These are phyloP conservation scores for Vanilla planifolia DNA, from an alignment of 106 monocot species.

Conservation along the genomic window DNA sequence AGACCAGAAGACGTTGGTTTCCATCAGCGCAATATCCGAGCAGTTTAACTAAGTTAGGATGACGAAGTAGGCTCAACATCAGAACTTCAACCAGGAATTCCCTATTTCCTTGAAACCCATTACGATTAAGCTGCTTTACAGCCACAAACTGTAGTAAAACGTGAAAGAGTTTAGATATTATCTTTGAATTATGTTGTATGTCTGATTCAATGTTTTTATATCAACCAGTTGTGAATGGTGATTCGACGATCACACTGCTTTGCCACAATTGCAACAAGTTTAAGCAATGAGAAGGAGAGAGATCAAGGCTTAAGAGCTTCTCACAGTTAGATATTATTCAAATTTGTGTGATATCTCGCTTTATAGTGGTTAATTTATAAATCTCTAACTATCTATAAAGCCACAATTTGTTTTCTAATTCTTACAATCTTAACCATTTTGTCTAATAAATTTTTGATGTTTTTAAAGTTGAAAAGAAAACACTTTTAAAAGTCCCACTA, in stretches of 20 bases:
- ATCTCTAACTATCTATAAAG: too few relatives aligned
- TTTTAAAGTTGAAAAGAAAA: too few relatives aligned
- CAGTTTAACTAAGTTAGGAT: conserved; percentile 36
- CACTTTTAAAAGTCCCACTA: too few relatives aligned
- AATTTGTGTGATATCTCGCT: too few relatives aligned
- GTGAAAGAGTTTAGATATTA: not conserved
- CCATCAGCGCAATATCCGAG: conserved; percentile 37
- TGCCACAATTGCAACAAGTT: too few relatives aligned
- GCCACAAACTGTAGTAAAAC: conserved; percentile 28
- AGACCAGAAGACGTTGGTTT: conserved; percentile 42
- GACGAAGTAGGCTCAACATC: conserved; percentile 39
- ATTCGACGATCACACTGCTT: not conserved
- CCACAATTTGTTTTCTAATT: too few relatives aligned
- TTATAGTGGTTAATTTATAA: too few relatives aligned
- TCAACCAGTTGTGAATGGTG: not conserved
- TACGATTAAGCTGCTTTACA: conserved; percentile 34
- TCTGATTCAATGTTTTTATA: not conserved
- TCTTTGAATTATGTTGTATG: not conserved
- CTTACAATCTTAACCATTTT: too few relatives aligned
- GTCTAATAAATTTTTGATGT: too few relatives aligned
- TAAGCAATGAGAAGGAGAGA: too few relatives aligned
- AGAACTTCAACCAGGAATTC: conserved; percentile 46
- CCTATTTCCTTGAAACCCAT: conserved; percentile 37
- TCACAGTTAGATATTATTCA: too few relatives aligned
- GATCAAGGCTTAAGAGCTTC: too few relatives aligned